Evolutionary conservation across 2,329 filamentous ascomycete genomes (phyloP), one percentile per base, ranked within the genome.

Genomic region (Neofusicoccum cordaticola): DNA sequence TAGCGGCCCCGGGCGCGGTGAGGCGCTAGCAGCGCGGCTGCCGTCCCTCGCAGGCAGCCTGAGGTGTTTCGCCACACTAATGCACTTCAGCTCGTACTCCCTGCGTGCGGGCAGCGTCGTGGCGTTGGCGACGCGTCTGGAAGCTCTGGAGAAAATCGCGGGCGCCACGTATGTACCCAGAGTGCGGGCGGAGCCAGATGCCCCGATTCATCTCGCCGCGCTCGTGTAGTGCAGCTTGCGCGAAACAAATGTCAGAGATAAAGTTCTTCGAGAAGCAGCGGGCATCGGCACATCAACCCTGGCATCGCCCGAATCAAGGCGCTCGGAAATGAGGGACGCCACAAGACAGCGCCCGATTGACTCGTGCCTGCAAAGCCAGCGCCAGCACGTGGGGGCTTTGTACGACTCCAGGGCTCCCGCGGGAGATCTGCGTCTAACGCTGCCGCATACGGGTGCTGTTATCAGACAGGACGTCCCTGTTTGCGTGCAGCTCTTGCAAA

Each of bases 381-480:
- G n/a, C 31, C 51, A 11, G 52, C 62, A 64, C 62, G 62, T 64
- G 62, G 62, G 62, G 62, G 51, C 45, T 51, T 45, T 45, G 44
- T 62, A 34, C 47, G 34, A 62, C 58, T 62, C 58, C 47, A 51
- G 58, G 47, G 58, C 58, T 62, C 22, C 41, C 42, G 52, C 62
- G 62, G 62, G 62, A 64, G 62, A 64, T 64, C 62, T 56, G 51
- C 62, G 41, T 27, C 52, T 64, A 50, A 64, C 62, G 62, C 51
- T 64, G 41, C 62, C 62, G 62, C 62, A 60, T 60, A 60, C 31
- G 56, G 56, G 56, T 31, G 56, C 15, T 60, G 56, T 27, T 35
- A 60, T 60, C 56, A 60, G 27, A 31, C 27, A 31, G 27, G 27
- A 31, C 27, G 27, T 31, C 27, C 27, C 27, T 31, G 27, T 56